Evolutionary conservation across 2,329 filamentous ascomycete species (phyloP).

Genomic region (Monilinia laxa): DNA sequence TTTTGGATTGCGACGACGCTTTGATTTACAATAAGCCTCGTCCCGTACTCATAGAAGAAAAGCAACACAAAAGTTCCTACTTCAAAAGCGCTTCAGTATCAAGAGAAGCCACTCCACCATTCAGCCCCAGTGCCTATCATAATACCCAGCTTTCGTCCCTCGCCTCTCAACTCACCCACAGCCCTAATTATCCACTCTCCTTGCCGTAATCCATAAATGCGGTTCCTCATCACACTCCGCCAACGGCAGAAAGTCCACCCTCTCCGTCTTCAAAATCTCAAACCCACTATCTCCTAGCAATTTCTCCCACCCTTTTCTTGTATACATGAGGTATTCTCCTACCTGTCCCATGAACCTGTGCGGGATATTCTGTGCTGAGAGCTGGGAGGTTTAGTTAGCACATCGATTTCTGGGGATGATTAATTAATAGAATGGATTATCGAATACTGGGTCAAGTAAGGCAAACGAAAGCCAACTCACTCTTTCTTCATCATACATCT

Average conservation of each 20-base stretch:
- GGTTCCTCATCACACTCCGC: neutral
- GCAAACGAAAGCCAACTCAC: neutral
- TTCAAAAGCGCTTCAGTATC: no score
- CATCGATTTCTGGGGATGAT: neutral
- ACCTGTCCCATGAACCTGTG: neutral
- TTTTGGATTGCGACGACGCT: no score
- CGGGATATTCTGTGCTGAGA: neutral
- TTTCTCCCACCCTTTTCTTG: neutral
- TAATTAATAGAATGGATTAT: neutral
- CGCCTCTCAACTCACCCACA: neutral
- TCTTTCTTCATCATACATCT: neutral
- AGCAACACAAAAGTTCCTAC: no score
- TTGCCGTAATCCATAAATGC: slow-evolving; percentile 6
- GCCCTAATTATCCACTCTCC: neutral
- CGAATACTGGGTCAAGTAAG: neutral
- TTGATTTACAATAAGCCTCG: no score
- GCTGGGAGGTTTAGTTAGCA: neutral
- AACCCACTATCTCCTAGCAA: neutral
- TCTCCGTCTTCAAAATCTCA: slow-evolving; percentile 2
- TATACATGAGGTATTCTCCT: neutral
- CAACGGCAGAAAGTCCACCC: neutral
- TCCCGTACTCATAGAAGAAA: no score
- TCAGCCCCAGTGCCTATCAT: no score
- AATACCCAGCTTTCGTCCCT: no score
- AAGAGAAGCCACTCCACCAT: neutral